Evolutionary conservation across 2,329 filamentous ascomycete genomes (phyloP).

Genomic region (Hymenoscyphus repandus): DNA sequence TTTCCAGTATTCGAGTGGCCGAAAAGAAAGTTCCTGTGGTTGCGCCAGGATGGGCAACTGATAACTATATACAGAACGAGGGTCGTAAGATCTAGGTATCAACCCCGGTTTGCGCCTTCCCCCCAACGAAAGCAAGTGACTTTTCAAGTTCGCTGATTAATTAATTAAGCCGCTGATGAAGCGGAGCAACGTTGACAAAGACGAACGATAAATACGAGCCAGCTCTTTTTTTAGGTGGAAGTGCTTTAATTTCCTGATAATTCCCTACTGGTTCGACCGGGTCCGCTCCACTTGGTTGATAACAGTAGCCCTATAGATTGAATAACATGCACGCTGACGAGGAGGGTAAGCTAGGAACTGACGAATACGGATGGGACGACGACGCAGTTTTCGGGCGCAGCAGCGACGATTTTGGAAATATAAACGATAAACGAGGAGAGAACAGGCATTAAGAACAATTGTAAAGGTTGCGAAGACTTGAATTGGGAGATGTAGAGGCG

Average conservation of each 20-base stretch:
- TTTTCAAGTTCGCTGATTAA: neutral
- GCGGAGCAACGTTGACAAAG: neutral
- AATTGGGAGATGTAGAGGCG: no score
- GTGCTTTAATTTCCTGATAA: no score
- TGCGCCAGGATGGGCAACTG: slow-evolving; percentile 11
- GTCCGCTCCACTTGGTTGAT: neutral
- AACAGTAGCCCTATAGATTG: neutral
- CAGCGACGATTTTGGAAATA: no score
- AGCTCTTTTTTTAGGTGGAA: neutral
- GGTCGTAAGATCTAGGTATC: neutral
- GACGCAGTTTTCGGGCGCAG: no score
- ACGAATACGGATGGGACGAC: neutral
- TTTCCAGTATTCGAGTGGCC: slow-evolving; percentile 24
- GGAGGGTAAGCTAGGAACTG: no score
- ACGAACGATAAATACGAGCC: no score
- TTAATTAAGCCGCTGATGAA: no score
- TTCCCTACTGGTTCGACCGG: no score
- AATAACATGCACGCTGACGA: neutral
- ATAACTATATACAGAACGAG: neutral
- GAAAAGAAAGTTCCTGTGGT: slow-evolving; percentile 14
- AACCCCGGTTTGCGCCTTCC: neutral
- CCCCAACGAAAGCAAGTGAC: no score
- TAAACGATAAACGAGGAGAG: no score
- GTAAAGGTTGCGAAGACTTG: no score
- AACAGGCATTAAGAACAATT: no score